A percentile compares a stretch with the other conserved stretches of the same genome.
Conservation (phyloP, 345 rosid genomes). For the Melastoma malabathricum region DNA sequence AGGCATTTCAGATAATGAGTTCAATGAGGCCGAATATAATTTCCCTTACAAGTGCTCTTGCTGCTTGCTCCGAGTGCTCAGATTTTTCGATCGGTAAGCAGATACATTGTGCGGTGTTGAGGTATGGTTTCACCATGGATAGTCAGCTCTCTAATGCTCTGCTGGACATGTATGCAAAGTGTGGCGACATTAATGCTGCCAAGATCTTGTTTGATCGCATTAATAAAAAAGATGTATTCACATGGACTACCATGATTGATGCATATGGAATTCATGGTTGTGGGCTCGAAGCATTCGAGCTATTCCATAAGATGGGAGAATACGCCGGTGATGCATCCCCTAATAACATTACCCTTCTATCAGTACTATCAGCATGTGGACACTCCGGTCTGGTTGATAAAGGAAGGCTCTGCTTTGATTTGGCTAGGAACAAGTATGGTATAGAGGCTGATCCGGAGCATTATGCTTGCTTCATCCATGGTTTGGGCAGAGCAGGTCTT, state of each 20-base stretch:
- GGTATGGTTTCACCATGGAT: constrained; percentile 33
- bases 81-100: constrained; percentile 56
- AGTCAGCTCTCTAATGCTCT: constrained; percentile 62
- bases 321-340: constrained; percentile 25
- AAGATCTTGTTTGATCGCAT: constrained; percentile 31
- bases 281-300: constrained; percentile 45
- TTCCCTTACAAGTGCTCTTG: constrained; percentile 51
- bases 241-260: constrained; percentile 77
- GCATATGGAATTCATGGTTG: constrained; percentile 57
- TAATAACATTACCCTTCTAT: constrained; percentile 65
- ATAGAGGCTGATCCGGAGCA: constrained; percentile 39
- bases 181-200: constrained; percentile 36
- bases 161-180: constrained; percentile 68
- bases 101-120: constrained; percentile 48
- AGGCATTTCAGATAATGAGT: constrained; percentile 40
- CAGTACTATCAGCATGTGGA: constrained; percentile 68
- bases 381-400: constrained; percentile 61
- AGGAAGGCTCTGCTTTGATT: constrained; percentile 32
- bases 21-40: constrained; percentile 36
- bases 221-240: constrained; percentile 33
- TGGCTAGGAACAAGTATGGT: constrained; percentile 34
- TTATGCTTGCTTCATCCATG: constrained; percentile 51
- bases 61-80: constrained; percentile 61
- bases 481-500: constrained; percentile 49
- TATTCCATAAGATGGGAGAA: constrained; percentile 41